Conservation (phyloP, 805 yeast genomes). For the Starmerella riodocensis region DNA sequence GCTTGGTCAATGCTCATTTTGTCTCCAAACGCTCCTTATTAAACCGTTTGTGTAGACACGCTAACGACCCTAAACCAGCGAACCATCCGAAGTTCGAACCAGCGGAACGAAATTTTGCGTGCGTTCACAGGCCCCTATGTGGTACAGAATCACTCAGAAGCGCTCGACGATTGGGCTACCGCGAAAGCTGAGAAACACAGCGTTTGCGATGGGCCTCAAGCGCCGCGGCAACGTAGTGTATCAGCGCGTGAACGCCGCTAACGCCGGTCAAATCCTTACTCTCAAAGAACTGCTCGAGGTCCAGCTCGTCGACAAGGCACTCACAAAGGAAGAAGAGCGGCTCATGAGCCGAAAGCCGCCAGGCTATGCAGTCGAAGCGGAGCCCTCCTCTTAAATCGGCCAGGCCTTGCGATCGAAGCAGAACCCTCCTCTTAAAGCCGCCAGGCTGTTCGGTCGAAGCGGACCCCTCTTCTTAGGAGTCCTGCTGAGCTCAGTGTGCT, state of each 20-base stretch:
- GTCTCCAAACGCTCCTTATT: too few relatives aligned
- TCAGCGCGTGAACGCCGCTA: slow-evolving; percentile 57
- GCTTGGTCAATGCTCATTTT: too few relatives aligned
- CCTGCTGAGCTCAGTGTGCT: too few relatives aligned
- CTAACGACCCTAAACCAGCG: too few relatives aligned
- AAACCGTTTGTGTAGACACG: too few relatives aligned
- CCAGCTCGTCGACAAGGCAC: slow-evolving; percentile 47
- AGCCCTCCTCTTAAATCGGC: neutral
- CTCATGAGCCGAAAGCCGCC: slow-evolving; percentile 23
- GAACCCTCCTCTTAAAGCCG: neutral
- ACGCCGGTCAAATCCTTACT: slow-evolving; percentile 71
- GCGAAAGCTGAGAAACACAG: slow-evolving; percentile 46
- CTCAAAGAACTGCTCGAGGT: slow-evolving; percentile 81
- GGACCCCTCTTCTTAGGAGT: neutral
- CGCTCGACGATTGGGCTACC: slow-evolving; percentile 84
- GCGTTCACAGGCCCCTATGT: too few relatives aligned
- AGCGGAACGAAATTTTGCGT: too few relatives aligned
- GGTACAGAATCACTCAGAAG: slow-evolving; percentile 48
- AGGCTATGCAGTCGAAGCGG: slow-evolving; percentile 24
- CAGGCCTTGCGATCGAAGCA: slow-evolving; percentile 24
- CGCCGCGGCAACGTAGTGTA: slow-evolving; percentile 63
- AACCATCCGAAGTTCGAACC: too few relatives aligned
- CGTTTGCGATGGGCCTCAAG: slow-evolving; percentile 59
- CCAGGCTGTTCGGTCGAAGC: slow-evolving; percentile 25
- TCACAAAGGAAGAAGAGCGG: slow-evolving; percentile 36